Base-by-base conservation (phyloP, 768 basidiomycete species). In the Tricholoma sp. region DNA sequence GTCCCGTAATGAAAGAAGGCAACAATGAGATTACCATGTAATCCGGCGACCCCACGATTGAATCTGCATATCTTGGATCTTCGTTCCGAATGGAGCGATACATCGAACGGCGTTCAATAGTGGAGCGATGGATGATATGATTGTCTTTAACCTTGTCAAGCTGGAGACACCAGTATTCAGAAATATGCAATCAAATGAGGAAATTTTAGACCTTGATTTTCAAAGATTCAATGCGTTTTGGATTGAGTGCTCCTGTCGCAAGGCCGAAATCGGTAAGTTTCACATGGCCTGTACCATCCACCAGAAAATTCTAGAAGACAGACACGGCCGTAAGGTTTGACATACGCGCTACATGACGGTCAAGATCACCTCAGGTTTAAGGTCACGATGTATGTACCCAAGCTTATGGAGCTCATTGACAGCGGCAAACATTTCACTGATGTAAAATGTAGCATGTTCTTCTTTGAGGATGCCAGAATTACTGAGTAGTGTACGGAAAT, bases 391-490 rank as follows among this genome's bases (percentile, higher is more conserved):
- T 56, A 99, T 94, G 68, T 99, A 99, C 0, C 97, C 97, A 3
- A 99, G 83, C 68, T 94, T 95, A 73, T 99, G 97, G 33, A 98
- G 76, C 68, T 98, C 96, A 56, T 84, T 89, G 44, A 98, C 94
- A 4, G 85, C 88, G 18, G 86, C 87, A 67, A 98, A 98, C 97
- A 99, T 99, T 74, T 99, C 96, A 58, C 89, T 85, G 65, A 98
- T 96, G 71, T 99, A 99, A 69, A 95, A 98, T 54, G 89, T 80
- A 1, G 97, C 96, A 64, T 98, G 93, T 65, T 98, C 94, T 68
- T 98, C 95, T 69, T 98, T 96, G 57, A 99, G 80, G 1, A 98
- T 94, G 31, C 97, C 97, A 0, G 95, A 94, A 69, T 98, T 99
- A 74, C 98, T 99, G 37, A 99, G 80, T 37, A 99, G 81, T 0